Evolutionary conservation across 164 flowering plant genomes (phyloP), one percentile per base, ranked within the genome.

Genomic region (Santalum album): DNA sequence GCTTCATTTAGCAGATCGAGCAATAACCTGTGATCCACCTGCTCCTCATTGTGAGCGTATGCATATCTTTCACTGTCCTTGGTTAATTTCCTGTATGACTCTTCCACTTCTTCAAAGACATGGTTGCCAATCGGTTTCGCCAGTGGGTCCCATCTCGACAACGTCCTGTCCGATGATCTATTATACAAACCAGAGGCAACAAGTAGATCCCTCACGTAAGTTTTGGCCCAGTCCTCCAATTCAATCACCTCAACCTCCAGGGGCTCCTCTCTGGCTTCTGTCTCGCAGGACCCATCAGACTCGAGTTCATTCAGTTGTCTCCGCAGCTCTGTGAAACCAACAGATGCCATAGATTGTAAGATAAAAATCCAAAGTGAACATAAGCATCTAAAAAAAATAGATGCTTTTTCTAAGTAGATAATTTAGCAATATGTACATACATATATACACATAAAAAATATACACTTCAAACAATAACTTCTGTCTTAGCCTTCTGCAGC

Each of bases 1-100:
- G 76, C 64, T 67, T 91, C 95, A 53, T 91, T 91, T 47, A 84
- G 54, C 59, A 87, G 57, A 67, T 86, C 98, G 57, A 76, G 74
- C 49, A 87, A 51, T 34, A 86, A 1, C 63, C 66, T 84, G 64
- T 69, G 89, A 25, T 73, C 70, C 38, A 65, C 53, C 70, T 65
- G 59, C 26, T 54, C 65, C 20, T 75, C 72, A 23, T 7, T 21
- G 10, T 38, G 47, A 26, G 65, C 77, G 27, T 62, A 52, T 19
- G 25, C 22, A 18, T 56, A 48, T 51, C 50, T 68, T 44, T 63
- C 63, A 46, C 61, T 29, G 39, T 72, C 71, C 32, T 70, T 70
- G 44, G 20, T 47, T 6, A 26, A 29, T 64, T 70, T 71, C 58
- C 25, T 68, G 44, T 75, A 63, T 27, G 80, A 54, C 55, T 80